Percentiles rank a stretch among this genome's conserved stretches.
These are phyloP conservation scores for Strobilomyces confusus DNA, from an alignment of 768 basidiomycete genomes.

Conservation along the genomic window DNA sequence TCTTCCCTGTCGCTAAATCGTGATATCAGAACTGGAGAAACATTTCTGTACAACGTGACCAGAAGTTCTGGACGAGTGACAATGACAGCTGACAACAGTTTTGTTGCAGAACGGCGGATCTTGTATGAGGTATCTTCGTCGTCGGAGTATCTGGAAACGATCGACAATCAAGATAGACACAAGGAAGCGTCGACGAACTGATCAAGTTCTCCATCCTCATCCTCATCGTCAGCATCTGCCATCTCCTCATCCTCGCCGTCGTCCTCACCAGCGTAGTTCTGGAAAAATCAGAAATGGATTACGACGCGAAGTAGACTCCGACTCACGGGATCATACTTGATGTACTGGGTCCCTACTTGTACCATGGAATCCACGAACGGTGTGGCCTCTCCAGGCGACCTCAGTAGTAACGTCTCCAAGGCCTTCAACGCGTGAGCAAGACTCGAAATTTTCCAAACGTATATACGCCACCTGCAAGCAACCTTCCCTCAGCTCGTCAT, in stretches of 20 bases:
- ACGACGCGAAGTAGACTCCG: background rate
- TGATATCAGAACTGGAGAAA: conserved; percentile 86
- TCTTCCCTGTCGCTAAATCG: conserved; percentile 94
- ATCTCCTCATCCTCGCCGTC: conserved; percentile 64
- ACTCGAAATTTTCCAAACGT: background rate
- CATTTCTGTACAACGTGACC: conserved; percentile 69
- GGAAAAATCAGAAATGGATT: conserved; percentile 12
- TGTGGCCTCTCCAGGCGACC: conserved; percentile 79
- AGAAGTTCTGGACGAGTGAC: conserved; percentile 89
- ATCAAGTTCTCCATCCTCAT: conserved; percentile 69
- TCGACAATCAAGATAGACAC: background rate
- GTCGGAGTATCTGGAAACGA: conserved; percentile 74
- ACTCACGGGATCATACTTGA: conserved; percentile 89
- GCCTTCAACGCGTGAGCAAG: conserved; percentile 40
- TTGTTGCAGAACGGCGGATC: conserved; percentile 90
- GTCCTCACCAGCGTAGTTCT: conserved; percentile 74
- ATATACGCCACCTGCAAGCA: conserved; percentile 57
- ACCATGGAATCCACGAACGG: conserved; percentile 67
- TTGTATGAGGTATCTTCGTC: conserved; percentile 99
- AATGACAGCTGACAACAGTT: conserved; percentile 80
- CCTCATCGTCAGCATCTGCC: conserved; percentile 61
- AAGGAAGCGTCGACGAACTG: conserved; percentile 46
- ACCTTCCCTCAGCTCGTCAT: conserved; percentile 81
- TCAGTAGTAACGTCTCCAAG: conserved; percentile 77
- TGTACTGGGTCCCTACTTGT: conserved; percentile 66